Evolutionary conservation across 2,329 filamentous ascomycete genomes (phyloP).

Genomic region (Alternaria arborescens): DNA sequence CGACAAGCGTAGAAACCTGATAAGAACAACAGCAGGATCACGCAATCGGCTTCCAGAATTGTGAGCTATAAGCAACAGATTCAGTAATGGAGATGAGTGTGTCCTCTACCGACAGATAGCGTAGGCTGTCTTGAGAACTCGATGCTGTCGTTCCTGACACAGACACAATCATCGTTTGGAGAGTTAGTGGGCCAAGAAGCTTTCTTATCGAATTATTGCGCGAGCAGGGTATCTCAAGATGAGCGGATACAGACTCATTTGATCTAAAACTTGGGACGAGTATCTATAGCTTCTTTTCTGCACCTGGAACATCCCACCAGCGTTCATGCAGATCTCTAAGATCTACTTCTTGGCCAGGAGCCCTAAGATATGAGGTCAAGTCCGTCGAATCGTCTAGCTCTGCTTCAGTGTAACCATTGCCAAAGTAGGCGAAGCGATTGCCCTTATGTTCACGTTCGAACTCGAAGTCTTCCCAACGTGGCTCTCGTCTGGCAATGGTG

Average conservation of each 20-base stretch:
- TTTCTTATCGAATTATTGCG: neutral
- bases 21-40: neutral
- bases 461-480: constrained; percentile 68
- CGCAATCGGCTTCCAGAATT: neutral
- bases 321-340: constrained; percentile 71
- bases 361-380: constrained; percentile 69
- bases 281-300: constrained; percentile 24
- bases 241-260: neutral
- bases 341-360: constrained; percentile 63
- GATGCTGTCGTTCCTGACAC: neutral
- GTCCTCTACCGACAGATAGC: neutral
- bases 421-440: constrained; percentile 70
- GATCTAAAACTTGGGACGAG: neutral
- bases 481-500: constrained; percentile 65
- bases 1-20: neutral
- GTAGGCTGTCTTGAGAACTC: neutral
- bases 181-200: neutral
- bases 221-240: neutral
- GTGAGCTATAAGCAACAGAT: neutral
- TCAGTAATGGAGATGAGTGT: too few relatives aligned
- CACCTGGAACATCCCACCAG: constrained; percentile 62
- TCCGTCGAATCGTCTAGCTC: constrained; percentile 67
- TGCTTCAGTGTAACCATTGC: constrained; percentile 70
- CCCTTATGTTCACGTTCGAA: constrained; percentile 58
- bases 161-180: neutral